phyloP scores from a whole-genome alignment of 495 filamentous ascomycete species.

The Sordaria brevicollis region DNA sequence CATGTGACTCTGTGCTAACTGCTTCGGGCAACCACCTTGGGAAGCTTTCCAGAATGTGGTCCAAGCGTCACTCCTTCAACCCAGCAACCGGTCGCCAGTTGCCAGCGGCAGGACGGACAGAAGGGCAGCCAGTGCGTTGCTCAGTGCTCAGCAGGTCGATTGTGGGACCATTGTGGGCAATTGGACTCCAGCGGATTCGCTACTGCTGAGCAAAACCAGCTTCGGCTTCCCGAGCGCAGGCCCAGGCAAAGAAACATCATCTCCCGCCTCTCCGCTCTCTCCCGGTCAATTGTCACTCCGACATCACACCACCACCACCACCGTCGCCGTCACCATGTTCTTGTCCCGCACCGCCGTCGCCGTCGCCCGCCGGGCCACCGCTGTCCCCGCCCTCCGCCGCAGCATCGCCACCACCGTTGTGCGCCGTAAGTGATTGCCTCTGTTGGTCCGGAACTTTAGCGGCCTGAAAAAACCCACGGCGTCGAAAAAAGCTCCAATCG shows the following conservation, averaged over 20 bases:
- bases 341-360: slow-evolving; percentile 69
- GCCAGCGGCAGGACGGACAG: background rate
- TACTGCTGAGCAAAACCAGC: background rate
- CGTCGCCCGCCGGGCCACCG: slow-evolving; percentile 58
- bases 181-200: background rate
- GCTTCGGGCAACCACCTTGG: background rate
- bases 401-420: slow-evolving; percentile 47
- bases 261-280: slow-evolving; percentile 3
- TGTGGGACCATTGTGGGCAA: background rate
- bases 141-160: background rate
- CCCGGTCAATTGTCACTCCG: slow-evolving; percentile 8
- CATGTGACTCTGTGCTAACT: background rate
- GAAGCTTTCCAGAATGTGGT: background rate
- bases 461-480: background rate
- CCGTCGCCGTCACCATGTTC: slow-evolving; percentile 52
- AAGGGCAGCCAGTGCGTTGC: background rate
- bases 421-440: slow-evolving; percentile 41
- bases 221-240: background rate
- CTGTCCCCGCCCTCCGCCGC: slow-evolving; percentile 47
- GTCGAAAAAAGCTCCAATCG: slow-evolving; percentile 3
- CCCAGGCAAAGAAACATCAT: background rate
- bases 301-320: slow-evolving; percentile 1
- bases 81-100: background rate
- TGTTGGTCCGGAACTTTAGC: background rate
- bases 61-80: background rate